Evolutionary conservation across 192 early-diverging fungal species (phyloP), one percentile per base, ranked within the genome.

Genomic region (Diversispora epigaea): DNA sequence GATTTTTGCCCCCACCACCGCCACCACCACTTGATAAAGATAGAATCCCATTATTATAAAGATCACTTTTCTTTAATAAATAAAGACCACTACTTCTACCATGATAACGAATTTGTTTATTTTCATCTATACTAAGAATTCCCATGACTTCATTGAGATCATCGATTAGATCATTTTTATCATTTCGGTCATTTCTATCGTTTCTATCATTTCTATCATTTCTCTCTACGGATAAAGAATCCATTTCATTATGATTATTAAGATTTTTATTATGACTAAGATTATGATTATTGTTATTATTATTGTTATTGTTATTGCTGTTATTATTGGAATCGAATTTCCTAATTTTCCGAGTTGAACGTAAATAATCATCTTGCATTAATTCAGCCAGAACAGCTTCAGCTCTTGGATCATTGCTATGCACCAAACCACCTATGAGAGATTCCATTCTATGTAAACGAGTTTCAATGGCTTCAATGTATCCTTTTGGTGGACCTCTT

Each of bases 401-500:
- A 25, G 82, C 82, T 11, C 82, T 73, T 21, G 73, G 73, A 58
- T 83, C 82, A 58, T 87, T 85, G 17, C 77, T 80, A 12, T 85
- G 82, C 9, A 88, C 84, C 3, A 91, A 79, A 10, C 80, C 84
- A 15, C 79, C 82, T 17, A 95, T 79, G 10, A 92, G 83, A 60
- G 83, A 81, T 77, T 95, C 92, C 76, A 92, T 84, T 68, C 86
- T 86, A 76, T 89, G 88, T 22, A 95, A 80, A 70, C 91, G 81
- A 73, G 84, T 88, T 72, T 95, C 93, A 19, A 95, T 88, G 40
- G 87, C 90, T 63, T 93, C 93, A 41, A 95, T 93, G 71, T 95
- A 95, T 40, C 93, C 93, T 75, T 93, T 93, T 22, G 92, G 91
- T 39, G 93, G 93, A 4, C 93, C 93, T 43, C 93, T 41, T 56